These are phyloP conservation scores for Hanseniaspora nectarophila DNA, from an alignment of 805 yeast genomes.

Conservation along the genomic window DNA sequence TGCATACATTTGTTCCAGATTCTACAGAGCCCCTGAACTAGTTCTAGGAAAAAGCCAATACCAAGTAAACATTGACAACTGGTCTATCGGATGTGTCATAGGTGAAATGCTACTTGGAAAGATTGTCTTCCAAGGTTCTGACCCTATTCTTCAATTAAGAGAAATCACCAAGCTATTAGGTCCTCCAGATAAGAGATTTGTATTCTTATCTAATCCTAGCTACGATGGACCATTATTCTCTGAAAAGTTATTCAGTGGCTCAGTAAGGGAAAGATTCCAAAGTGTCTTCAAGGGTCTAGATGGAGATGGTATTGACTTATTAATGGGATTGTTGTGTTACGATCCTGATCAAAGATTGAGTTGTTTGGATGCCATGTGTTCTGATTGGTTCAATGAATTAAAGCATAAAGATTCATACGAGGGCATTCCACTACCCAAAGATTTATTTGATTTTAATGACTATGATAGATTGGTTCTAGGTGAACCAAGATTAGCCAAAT, in stretches of 20 bases:
- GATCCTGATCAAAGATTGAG: constrained; percentile 76
- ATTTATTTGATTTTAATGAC: constrained; percentile 57
- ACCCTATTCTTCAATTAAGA: constrained; percentile 75
- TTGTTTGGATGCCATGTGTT: constrained; percentile 33
- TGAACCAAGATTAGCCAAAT: not conserved
- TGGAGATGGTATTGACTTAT: constrained; percentile 72
- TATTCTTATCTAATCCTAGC: constrained; percentile 61
- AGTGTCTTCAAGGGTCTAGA: constrained; percentile 53
- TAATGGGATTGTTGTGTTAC: constrained; percentile 72
- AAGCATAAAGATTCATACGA: constrained; percentile 31
- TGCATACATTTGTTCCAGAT: constrained; percentile 89
- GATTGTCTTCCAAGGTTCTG: constrained; percentile 91
- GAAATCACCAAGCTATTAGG: constrained; percentile 86
- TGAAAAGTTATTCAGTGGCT: constrained; percentile 47
- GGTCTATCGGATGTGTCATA: constrained; percentile 95
- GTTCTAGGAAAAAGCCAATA: constrained; percentile 82
- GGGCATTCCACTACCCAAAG: constrained; percentile 28
- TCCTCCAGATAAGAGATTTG: constrained; percentile 64
- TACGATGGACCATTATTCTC: constrained; percentile 66
- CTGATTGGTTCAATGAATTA: constrained; percentile 49
- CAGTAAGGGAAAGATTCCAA: constrained; percentile 45
- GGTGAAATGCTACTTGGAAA: constrained; percentile 88
- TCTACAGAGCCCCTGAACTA: constrained; percentile 91
- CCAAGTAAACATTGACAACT: constrained; percentile 83
- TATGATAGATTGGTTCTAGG: constrained; percentile 47